Base-by-base conservation (phyloP, 208 protist species). In the Trypanosoma brucei region DNA sequence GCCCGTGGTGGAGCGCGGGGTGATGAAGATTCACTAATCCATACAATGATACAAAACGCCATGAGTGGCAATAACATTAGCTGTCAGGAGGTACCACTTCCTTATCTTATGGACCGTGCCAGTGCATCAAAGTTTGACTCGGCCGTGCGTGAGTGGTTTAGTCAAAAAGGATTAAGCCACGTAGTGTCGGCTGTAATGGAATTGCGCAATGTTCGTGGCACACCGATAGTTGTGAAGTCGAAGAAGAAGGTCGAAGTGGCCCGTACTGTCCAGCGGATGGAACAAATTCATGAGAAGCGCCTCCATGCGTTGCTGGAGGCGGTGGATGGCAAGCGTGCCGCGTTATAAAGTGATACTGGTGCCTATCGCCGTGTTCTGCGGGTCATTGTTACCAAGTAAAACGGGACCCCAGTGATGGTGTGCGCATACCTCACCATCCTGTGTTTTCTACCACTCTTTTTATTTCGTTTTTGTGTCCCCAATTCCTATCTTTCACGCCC, bases 121-220 rank as follows among this genome's bases (percentile, higher is more conserved):
- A 94, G 85, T 57, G 88, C 85, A 48, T 85, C 76, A 37, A 94
- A 92, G 79, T 92, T 94, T 68, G 85, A 92, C 72, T 88, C 79
- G 31, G 76, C 83, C 0, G 81, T 92, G 44, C 75, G 84, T 6
- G 82, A 92, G 49, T 92, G 85, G 88, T 91, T 95, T 61, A 90
- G 86, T 62, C 79, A 81, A 42, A 73, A 79, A 33, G 84, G 88
- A 0, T 65, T 92, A 34, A 86, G 81, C 62, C 81, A 91, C 62
- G 72, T 91, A 14, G 76, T 92, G 45, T 75, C 74, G 8, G 81
- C 72, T 8, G 78, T 92, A 30, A 58, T 82, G 54, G 79, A 87
- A 59, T 65, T 95, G 55, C 73, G 80, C 14, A 78, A 72, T 76
- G 79, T 75, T 45, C 63, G 62, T 11, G 65, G 46, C 51, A 73